Base-by-base conservation (phyloP, 441 rosid species). In the Dalechampia spathulata region DNA sequence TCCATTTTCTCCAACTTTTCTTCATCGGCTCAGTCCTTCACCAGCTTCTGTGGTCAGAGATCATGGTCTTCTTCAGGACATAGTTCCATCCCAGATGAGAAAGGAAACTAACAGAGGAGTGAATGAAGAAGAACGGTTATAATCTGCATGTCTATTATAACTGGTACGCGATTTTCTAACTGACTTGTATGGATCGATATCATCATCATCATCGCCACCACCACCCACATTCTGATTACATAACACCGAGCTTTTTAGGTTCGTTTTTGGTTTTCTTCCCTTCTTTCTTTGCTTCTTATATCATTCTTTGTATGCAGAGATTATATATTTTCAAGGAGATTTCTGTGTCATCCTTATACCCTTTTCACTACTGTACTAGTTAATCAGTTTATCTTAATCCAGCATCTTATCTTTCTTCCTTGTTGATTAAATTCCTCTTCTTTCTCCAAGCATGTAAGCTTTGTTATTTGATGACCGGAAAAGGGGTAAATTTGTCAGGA, bases 61-160 rank as follows among this genome's bases (percentile, higher is more conserved):
- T 62, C 68, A 81, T 39, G 98, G 98, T n/a, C 83, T 92, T 42
- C 98, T 92, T 71, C 88, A 92, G 65, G 98, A 92, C 70, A 83
- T 92, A 2, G 81, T 85, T 59, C 91, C 95, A 28, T 64, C 90
- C 12, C 91, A 75, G 75, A 84, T 83, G 79, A 69, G 80, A 52
- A 71, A 63, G 34, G 78, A 71, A 57, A 57, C 68, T 1, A 61
- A 8, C 75, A 39, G 67, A 71, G 49, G 78, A 75, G 67, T 66
- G n/a, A 0, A 15, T 14, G 16, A 4, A 39, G 19, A 12, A 68
- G 64, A 49, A 7, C 2, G 28, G 3, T 16, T 14, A 49, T 19
- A 10, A 17, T 27, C 25, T 39, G 16, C 47, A 6, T 37, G 12
- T 57, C 38, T 38, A 47, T 52, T 60, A n/a, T n/a, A n/a, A 16